Percentiles rank a stretch among this genome's conserved stretches.
phyloP scores from a whole-genome alignment of 495 filamentous ascomycete species.

The Talaromyces liani region DNA sequence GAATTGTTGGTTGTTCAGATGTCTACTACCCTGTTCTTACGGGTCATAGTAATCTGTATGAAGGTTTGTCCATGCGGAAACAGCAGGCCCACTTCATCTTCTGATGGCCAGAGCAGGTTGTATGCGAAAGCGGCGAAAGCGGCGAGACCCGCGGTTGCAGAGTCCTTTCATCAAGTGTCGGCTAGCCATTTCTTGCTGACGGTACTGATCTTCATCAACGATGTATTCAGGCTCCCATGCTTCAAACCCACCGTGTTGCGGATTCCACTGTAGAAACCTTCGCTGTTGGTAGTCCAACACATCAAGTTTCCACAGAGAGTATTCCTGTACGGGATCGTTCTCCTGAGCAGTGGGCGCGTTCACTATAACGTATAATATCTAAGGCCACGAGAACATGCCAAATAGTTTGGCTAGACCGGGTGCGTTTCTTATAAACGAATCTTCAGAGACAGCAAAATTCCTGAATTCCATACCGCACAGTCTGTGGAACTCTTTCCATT shows the following conservation, averaged over 20 bases:
- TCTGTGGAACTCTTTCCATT: no score
- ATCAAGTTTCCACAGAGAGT: neutral
- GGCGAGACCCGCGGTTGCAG: neutral
- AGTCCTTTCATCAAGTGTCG: neutral
- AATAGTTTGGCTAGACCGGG: neutral
- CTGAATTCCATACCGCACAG: neutral
- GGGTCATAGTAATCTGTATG: neutral
- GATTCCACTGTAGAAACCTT: neutral
- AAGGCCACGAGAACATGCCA: neutral
- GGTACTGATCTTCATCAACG: neutral
- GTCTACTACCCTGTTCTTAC: neutral
- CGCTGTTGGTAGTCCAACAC: neutral
- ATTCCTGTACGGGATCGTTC: neutral
- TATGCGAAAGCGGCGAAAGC: neutral
- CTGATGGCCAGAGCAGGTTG: neutral
- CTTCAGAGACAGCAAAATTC: neutral
- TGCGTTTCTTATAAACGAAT: neutral
- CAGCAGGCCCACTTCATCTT: neutral
- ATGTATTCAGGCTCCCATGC: neutral
- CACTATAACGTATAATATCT: neutral
- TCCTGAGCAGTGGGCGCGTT: neutral
- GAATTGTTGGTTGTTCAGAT: no score
- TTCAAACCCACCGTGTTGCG: neutral
- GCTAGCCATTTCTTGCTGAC: neutral
- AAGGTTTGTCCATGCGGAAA: neutral